Evolutionary conservation across 2,329 filamentous ascomycete genomes (phyloP), one percentile per base, ranked within the genome.

Genomic region (Penicillium sp.): DNA sequence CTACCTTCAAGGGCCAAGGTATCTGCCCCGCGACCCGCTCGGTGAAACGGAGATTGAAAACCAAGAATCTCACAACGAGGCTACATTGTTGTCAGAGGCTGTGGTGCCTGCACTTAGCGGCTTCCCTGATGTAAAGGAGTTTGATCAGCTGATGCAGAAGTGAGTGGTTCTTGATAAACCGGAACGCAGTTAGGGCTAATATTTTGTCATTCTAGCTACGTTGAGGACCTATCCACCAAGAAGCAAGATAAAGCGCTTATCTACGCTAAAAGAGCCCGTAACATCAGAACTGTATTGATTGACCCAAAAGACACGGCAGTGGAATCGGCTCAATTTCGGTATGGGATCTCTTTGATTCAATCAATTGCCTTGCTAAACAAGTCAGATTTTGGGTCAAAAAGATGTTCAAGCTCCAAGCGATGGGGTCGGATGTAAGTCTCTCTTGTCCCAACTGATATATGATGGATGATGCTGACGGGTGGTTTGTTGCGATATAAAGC

Each of bases 221-320:
- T 81, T 34, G 71, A 77, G 45, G 77, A 78, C 35, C 69, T 81
- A 14, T 81, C 79, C 7, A 70, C 77, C 34, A 81, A 81, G 61
- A 81, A 81, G 53, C 78, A 79, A 65, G 79, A 81, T 60, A 81
- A 81, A 58, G 79, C 79, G 5, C 69, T 81, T 59, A 81, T 81
- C 32, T 76, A 79, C 62, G 75, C 78, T 22, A 73, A 69, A 55
- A 70, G 78, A 62, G 78, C 78, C 22, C 70, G 75, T 38, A 79
- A 81, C 57, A 81, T 81, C 55, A 73, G 66, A 53, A 75, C 69
- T 5, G 78, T 80, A 31, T 65, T 81, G 50, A 71, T 75, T 47
- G 78, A 81, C 45, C 78, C 78, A 20, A 81, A 81, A 62, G 77
- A 79, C 53, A 81, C 79, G 5, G 74, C 76, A 11, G 72, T 80